These are phyloP conservation scores for Cryptococcus hybrid DNA, from an alignment of 1,284 basidiomycete genomes.

Conservation along the genomic window DNA sequence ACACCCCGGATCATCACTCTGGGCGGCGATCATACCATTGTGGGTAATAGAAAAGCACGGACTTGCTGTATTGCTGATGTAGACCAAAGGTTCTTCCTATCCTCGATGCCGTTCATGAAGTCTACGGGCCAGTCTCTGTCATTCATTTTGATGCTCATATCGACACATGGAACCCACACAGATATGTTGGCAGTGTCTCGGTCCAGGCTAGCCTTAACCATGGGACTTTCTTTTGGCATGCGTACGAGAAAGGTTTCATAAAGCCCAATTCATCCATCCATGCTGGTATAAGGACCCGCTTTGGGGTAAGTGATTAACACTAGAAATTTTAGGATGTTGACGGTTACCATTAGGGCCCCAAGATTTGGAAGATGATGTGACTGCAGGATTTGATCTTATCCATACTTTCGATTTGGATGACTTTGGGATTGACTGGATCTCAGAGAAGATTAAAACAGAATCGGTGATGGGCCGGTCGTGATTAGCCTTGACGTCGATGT, in stretches of 20 bases:
- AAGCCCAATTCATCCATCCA: conserved; percentile 61
- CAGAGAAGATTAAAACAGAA: conserved; percentile 42
- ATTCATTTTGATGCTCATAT: conserved; percentile 53
- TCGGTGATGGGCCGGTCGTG: conserved; percentile 40
- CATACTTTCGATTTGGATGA: conserved; percentile 51
- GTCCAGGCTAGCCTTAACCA: conserved; percentile 31
- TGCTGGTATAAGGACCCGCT: conserved; percentile 45
- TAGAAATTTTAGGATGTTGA: neutral
- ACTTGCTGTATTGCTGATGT: neutral
- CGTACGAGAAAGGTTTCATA: conserved; percentile 50
- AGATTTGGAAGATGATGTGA: conserved; percentile 42
- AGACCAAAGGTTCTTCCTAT: conserved; percentile 50
- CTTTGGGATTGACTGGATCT: conserved; percentile 50
- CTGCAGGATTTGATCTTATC: conserved; percentile 50
- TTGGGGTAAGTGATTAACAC: conserved; percentile 23
- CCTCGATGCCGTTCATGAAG: conserved; percentile 45
- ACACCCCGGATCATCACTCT: conserved; percentile 49
- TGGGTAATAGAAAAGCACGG: conserved; percentile 6
- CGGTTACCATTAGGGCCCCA: conserved; percentile 5
- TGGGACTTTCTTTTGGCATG: conserved; percentile 51
- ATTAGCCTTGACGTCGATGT: conserved; percentile 46
- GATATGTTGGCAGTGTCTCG: conserved; percentile 34
- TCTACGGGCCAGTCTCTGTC: conserved; percentile 34
- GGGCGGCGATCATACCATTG: conserved; percentile 52
- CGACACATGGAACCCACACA: conserved; percentile 51